Evolutionary conservation across 306 rosid species (phyloP), one percentile per base, ranked within the genome.

Genomic region (Begonia loranthoides): DNA sequence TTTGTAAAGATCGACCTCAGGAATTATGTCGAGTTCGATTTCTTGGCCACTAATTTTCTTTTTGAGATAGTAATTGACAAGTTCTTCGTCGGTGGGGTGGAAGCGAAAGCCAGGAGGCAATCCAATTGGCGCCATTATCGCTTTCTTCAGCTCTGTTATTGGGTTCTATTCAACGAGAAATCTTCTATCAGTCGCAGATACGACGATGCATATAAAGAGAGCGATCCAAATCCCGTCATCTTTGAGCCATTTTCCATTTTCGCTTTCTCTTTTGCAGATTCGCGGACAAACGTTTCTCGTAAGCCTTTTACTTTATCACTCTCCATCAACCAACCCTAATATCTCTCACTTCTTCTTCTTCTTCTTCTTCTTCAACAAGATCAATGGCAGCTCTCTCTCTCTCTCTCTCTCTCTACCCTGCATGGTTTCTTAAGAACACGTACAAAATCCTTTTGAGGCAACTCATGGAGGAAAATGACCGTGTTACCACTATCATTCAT

Each of bases 31-130:
- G 56, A 90, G 95, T 68, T 90, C 99, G 54, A 90, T 90, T 71
- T 86, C 92, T 72, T 76, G 94, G 71, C 94, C 92, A 39, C 69
- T 78, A 70, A 90, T 82, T 65, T 90, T 90, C 59, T 92, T 72
- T 68, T 90, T 90, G 50, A 90, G 95, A 68, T 90, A 90, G 52
- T 90, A 90, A 49, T 86, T 90, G 6, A 90, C 99, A 17, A 90
- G 94, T 70, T 90, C 99, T 67, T 90, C 99, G 50, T 90, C 99
- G 1, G 99, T 90, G 10, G 99, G 99, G 65, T 90, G 99, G 66
- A 90, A 90, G 71, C 99, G 73, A 63, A 90, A 90, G 49, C 99
- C 99, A n/a, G 99, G 99, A 60, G 99, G 99, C 70, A 90, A 73
- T 52, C 99, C 99, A 16, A 90, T 94, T 14, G 95, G 90, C 52